Evolutionary conservation across 305 asterid genomes (phyloP), one percentile per base, ranked within the genome.

Genomic region (Fraxinus ornus): DNA sequence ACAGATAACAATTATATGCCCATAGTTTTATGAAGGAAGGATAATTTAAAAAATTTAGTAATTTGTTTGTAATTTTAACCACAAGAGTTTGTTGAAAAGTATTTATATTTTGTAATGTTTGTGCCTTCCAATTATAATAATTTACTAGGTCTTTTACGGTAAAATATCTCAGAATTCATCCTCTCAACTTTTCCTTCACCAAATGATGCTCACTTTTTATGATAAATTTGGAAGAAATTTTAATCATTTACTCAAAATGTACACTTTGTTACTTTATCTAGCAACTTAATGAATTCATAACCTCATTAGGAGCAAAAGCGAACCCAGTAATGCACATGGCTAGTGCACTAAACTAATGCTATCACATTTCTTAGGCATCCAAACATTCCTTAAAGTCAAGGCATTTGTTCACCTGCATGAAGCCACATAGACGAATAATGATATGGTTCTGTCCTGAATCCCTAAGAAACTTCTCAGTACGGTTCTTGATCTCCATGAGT

Each of bases 401-500:
- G 80, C 55, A 80, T 68, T 49, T 64, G 13, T 8, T 9, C 87
- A 95, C 99, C 97, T 95, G 99, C 99, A 95, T 95, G 92, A 95
- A 95, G 82, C 99, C 98, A 79, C 99, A 95, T 22, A 95, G 90
- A 5, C 99, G 92, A 79, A 95, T 94, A 35, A 88, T 80, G 13
- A 93, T 55, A 86, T 95, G 98, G 90, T 92, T 92, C 78, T 91
- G 60, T 85, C 98, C 99, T 19, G 93, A 88, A 83, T 92, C 92
- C 24, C 89, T 91, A 77, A 95, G 93, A 88, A 91, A 95, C 89
- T 92, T 94, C 91, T 94, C 99, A 4, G 97, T 95, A 83, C 98
- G 93, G 84, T 87, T 84, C 88, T 95, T 95, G 92, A 95, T 93
- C 96, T 95, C 98, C 99, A 95, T 95, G 73, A 95, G 91, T 60